Evolutionary conservation across 2,329 filamentous ascomycete genomes (phyloP).

Genomic region (Aspergillus brunneoviolaceus): DNA sequence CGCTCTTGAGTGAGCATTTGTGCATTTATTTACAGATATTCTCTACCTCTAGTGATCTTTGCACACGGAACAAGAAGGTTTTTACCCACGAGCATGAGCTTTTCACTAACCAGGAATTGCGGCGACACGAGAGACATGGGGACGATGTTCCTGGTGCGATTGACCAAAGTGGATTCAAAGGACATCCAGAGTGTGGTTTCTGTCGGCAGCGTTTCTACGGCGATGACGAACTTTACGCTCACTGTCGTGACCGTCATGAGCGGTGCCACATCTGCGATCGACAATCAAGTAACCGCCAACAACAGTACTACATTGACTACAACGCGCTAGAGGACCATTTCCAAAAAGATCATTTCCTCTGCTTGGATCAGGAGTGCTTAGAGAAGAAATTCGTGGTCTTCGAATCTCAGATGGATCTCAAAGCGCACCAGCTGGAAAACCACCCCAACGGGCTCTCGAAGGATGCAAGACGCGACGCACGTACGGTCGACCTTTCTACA

Average conservation of each 20-base stretch:
- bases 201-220: slow-evolving; percentile 92
- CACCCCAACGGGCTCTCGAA: slow-evolving; percentile 81
- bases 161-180: slow-evolving; percentile 94
- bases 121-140: slow-evolving; percentile 83
- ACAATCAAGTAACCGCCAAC: slow-evolving; percentile 60
- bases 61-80: slow-evolving; percentile 92
- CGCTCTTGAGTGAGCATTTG: not conserved
- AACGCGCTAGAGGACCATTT: slow-evolving; percentile 84
- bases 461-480: slow-evolving; percentile 76
- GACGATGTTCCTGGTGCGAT: slow-evolving; percentile 86
- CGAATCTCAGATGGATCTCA: slow-evolving; percentile 88
- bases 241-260: slow-evolving; percentile 93
- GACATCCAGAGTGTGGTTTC: slow-evolving; percentile 91
- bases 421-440: slow-evolving; percentile 83
- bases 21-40: slow-evolving; percentile 13
- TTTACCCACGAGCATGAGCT: slow-evolving; percentile 98
- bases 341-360: slow-evolving; percentile 80
- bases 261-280: slow-evolving; percentile 92
- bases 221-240: slow-evolving; percentile 88
- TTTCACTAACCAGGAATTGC: slow-evolving; percentile 76
- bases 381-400: slow-evolving; percentile 99
- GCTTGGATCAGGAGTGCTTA: slow-evolving; percentile 78
- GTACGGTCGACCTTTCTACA: slow-evolving; percentile 79
- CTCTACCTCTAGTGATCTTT: slow-evolving; percentile 63
- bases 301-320: slow-evolving; percentile 91